Percentiles rank a stretch among this genome's conserved stretches.
Conservation (phyloP, 139 green algal species). For the Axilococcus clingmanii region DNA sequence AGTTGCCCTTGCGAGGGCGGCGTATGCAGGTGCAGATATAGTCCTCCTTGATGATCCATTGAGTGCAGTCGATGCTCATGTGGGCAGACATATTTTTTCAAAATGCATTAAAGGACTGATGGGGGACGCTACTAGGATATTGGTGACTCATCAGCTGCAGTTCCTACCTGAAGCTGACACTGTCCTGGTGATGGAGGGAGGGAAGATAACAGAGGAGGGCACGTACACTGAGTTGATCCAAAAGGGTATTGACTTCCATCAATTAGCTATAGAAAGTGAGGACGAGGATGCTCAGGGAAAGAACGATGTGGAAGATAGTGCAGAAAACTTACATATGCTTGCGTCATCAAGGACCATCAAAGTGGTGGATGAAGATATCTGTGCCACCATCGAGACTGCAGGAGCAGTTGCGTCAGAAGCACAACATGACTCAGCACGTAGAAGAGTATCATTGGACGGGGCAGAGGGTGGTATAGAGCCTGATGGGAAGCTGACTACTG, state of each 20-base stretch:
- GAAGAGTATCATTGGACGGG: background rate
- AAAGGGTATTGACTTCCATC: constrained; percentile 38
- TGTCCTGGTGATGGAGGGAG: constrained; percentile 76
- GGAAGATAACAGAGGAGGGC: constrained; percentile 52
- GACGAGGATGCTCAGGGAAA: background rate
- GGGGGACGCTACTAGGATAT: constrained; percentile 47
- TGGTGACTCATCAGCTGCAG: constrained; percentile 83
- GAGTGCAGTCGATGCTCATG: constrained; percentile 80
- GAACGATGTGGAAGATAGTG: constrained; percentile 4
- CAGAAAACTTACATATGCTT: background rate
- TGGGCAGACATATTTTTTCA: constrained; percentile 66
- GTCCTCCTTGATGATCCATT: constrained; percentile 91
- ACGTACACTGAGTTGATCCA: constrained; percentile 44
- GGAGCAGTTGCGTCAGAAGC: background rate
- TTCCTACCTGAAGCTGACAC: constrained; percentile 74
- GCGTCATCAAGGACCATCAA: background rate
- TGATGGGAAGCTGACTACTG: constrained; percentile 24
- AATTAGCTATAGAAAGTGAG: constrained; percentile 11
- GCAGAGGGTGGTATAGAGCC: constrained; percentile 17
- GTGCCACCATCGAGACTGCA: constrained; percentile 2
- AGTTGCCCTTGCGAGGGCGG: constrained; percentile 65
- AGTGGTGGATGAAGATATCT: constrained; percentile 5
- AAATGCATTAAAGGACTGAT: constrained; percentile 53
- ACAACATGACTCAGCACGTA: background rate
- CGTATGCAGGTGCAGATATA: constrained; percentile 59